Percentiles rank a stretch among this genome's conserved stretches.
These are phyloP conservation scores for Cynanchum wilfordii DNA, from an alignment of 257 asterid species.

Conservation along the genomic window DNA sequence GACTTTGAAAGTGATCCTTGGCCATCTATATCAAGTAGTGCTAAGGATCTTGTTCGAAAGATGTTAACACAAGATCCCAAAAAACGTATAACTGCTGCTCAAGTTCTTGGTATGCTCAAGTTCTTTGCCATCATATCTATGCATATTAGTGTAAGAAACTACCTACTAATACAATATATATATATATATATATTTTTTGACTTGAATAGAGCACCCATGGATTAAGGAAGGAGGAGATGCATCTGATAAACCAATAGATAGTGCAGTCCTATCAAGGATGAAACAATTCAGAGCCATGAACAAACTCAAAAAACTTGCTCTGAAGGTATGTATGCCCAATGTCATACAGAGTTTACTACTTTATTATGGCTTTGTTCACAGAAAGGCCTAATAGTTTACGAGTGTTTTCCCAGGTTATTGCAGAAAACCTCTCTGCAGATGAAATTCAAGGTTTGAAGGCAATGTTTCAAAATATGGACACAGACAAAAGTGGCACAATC, in stretches of 20 bases:
- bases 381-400: neutral
- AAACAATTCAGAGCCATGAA: slow-evolving; percentile 95
- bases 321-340: slow-evolving; percentile 47
- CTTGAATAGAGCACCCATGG: slow-evolving; percentile 75
- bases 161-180: neutral
- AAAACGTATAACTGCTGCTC: slow-evolving; percentile 64
- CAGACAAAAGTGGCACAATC: slow-evolving; percentile 77
- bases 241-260: slow-evolving; percentile 76
- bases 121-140: neutral
- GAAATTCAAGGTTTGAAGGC: slow-evolving; percentile 88
- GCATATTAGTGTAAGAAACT: neutral
- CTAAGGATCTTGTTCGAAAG: slow-evolving; percentile 68
- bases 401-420: slow-evolving; percentile 50
- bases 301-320: slow-evolving; percentile 82
- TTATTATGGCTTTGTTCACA: too few species aligned
- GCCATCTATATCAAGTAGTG: slow-evolving; percentile 65
- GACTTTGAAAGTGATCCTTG: slow-evolving; percentile 71
- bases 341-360: too few species aligned
- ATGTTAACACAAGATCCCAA: slow-evolving; percentile 65
- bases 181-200: neutral
- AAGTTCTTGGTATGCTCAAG: slow-evolving; percentile 62
- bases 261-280: slow-evolving; percentile 84
- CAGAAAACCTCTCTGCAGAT: slow-evolving; percentile 73
- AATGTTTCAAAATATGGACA: slow-evolving; percentile 80
- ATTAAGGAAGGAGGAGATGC: slow-evolving; percentile 78